phyloP scores from a whole-genome alignment of 805 yeast species.

The Cyberlindnera xylosilytica region DNA sequence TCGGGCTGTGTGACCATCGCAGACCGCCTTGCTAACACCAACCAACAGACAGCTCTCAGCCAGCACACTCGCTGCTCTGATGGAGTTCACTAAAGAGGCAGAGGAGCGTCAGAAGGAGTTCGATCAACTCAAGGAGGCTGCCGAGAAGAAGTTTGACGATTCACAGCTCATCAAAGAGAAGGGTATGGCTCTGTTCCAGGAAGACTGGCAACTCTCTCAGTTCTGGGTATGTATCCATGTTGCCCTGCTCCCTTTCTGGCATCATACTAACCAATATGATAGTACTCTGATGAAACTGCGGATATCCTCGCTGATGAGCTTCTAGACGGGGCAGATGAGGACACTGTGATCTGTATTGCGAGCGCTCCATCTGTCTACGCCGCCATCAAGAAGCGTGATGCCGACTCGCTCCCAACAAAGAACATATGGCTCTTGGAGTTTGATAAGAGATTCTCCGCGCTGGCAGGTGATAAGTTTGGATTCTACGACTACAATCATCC shows the following conservation, averaged over 20 bases:
- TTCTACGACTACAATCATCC: constrained; percentile 79
- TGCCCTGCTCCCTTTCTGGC: no score
- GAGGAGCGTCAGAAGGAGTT: constrained; percentile 56
- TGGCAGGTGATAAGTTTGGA: constrained; percentile 70
- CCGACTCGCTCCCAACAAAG: constrained; percentile 54
- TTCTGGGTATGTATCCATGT: constrained; percentile 50
- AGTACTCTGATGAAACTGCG: constrained; percentile 71
- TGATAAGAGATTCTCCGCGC: constrained; percentile 70
- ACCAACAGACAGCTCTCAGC: constrained; percentile 35
- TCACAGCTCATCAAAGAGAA: constrained; percentile 30
- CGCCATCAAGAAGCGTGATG: constrained; percentile 58
- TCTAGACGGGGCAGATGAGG: constrained; percentile 69
- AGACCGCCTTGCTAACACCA: background rate
- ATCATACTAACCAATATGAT: background rate
- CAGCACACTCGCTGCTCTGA: constrained; percentile 48
- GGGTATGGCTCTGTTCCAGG: constrained; percentile 74
- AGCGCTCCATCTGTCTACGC: constrained; percentile 94
- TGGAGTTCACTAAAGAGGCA: constrained; percentile 63
- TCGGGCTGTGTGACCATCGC: background rate
- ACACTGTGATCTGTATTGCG: constrained; percentile 70
- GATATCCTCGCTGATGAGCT: constrained; percentile 63
- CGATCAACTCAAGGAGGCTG: constrained; percentile 64
- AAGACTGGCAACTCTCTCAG: constrained; percentile 93
- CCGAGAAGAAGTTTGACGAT: constrained; percentile 37
- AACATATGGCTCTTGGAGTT: constrained; percentile 74